These are phyloP conservation scores for Mikania micrantha DNA, from an alignment of 129 eudicot genomes.

Conservation along the genomic window DNA sequence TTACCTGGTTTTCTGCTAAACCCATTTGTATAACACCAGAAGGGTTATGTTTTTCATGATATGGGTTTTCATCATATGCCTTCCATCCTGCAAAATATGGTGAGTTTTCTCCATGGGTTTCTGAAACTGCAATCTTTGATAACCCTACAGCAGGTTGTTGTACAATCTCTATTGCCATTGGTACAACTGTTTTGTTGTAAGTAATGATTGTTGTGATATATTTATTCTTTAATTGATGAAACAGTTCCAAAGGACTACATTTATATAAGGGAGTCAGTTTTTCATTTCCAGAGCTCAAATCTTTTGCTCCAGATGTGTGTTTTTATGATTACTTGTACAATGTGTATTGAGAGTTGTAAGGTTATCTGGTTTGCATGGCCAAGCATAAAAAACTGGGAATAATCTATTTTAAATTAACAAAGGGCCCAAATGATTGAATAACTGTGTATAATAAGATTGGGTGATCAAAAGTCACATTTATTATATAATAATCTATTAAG, in stretches of 20 bases:
- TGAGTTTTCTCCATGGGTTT: slow-evolving; percentile 96
- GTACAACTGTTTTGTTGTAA: not conserved
- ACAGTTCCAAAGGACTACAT: slow-evolving; percentile 21
- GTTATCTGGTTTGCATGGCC: not conserved
- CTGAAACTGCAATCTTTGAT: slow-evolving; percentile 72
- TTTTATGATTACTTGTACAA: slow-evolving; percentile 7
- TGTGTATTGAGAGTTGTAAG: not conserved
- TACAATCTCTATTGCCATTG: slow-evolving; percentile 70
- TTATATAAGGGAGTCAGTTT: slow-evolving; percentile 32
- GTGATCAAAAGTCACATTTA: slow-evolving; percentile 55
- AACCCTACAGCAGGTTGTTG: slow-evolving; percentile 43
- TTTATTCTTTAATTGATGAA: slow-evolving; percentile 26
- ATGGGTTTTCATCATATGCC: slow-evolving; percentile 93
- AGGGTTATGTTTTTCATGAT: slow-evolving; percentile 57
- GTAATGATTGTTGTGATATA: not conserved
- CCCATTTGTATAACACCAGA: slow-evolving; percentile 97
- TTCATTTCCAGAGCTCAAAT: slow-evolving; percentile 9
- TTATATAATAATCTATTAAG: slow-evolving; percentile 9
- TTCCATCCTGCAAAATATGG: slow-evolving; percentile 99
- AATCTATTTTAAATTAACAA: not conserved
- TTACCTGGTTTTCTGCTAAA: slow-evolving; percentile 93
- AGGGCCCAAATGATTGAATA: slow-evolving; percentile 53
- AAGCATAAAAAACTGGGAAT: not conserved
- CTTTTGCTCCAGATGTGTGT: not conserved
- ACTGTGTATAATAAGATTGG: slow-evolving; percentile 50